phyloP scores from a whole-genome alignment of 1,284 basidiomycete species.

The Vanrija sp. region DNA sequence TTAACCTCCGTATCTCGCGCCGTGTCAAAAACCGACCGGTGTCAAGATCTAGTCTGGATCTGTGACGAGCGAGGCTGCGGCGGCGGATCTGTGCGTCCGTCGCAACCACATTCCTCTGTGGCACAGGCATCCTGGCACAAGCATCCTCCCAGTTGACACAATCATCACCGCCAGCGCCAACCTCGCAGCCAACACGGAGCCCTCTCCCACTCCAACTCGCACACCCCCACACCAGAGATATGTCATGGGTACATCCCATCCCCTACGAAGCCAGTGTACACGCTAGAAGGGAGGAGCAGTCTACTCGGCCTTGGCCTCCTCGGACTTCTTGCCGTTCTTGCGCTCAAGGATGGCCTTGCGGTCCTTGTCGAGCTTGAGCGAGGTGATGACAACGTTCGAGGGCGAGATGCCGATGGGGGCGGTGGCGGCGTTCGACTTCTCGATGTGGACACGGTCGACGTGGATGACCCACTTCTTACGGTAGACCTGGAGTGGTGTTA shows the following conservation, averaged over 20 bases:
- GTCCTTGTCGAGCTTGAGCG: conserved; percentile 64
- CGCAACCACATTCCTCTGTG: no score
- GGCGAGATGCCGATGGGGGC: conserved; percentile 93
- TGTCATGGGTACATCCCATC: conserved; percentile 20
- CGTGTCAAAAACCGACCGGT: no score
- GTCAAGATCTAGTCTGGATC: no score
- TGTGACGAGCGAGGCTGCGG: no score
- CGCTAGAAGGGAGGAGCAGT: conserved; percentile 7
- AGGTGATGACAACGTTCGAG: conserved; percentile 93
- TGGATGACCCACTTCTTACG: conserved; percentile 99
- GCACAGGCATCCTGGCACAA: no score
- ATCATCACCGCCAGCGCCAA: no score
- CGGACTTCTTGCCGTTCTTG: conserved; percentile 48
- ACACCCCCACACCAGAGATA: background rate
- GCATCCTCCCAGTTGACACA: no score
- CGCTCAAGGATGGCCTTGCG: conserved; percentile 52
- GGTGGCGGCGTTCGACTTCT: conserved; percentile 96
- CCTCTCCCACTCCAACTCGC: no score
- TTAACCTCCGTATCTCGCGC: no score
- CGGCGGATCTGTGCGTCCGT: no score
- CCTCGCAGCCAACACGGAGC: no score
- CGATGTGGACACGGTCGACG: conserved; percentile 95
- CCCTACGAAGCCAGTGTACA: background rate
- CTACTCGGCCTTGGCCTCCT: conserved; percentile 40
- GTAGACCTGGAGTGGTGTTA: conserved; percentile 71